Conservation (phyloP, 78 protist genomes). For the Bigelowiella natans region DNA sequence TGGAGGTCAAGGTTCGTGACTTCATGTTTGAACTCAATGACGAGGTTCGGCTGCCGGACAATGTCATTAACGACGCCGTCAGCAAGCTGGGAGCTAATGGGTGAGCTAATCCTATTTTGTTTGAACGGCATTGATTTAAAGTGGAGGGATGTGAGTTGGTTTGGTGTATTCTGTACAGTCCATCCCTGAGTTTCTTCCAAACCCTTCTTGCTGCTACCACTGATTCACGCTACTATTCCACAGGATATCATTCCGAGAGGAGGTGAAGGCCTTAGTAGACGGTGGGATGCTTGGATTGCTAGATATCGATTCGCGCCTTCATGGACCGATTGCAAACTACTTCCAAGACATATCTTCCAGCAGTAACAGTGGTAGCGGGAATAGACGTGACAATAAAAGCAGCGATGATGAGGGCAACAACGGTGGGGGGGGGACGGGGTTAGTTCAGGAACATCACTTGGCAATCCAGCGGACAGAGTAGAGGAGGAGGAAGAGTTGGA, state of each 20-base stretch:
- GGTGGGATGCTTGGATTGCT: neutral
- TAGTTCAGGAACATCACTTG: too few relatives aligned
- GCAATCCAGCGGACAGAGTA: too few relatives aligned
- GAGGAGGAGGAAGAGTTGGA: too few relatives aligned
- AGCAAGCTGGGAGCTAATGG: neutral
- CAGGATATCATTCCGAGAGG: neutral
- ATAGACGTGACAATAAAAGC: too few relatives aligned
- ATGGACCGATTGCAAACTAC: neutral
- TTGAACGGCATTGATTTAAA: too few relatives aligned
- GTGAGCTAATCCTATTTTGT: neutral
- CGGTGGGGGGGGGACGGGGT: neutral
- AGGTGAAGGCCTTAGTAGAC: neutral
- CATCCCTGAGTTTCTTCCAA: too few relatives aligned
- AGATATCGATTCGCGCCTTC: neutral
- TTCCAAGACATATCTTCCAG: neutral
- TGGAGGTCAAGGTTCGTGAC: neutral
- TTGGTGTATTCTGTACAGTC: too few relatives aligned
- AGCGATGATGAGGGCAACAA: neutral
- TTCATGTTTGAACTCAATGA: neutral
- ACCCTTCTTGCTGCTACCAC: too few relatives aligned
- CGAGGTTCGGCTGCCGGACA: neutral
- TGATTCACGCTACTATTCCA: too few relatives aligned
- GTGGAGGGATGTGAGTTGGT: too few relatives aligned
- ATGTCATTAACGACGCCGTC: neutral
- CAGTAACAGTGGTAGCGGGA: too few relatives aligned